These are phyloP conservation scores for Seminavis robusta DNA, from an alignment of 108 stramenopile genomes.

Conservation along the genomic window DNA sequence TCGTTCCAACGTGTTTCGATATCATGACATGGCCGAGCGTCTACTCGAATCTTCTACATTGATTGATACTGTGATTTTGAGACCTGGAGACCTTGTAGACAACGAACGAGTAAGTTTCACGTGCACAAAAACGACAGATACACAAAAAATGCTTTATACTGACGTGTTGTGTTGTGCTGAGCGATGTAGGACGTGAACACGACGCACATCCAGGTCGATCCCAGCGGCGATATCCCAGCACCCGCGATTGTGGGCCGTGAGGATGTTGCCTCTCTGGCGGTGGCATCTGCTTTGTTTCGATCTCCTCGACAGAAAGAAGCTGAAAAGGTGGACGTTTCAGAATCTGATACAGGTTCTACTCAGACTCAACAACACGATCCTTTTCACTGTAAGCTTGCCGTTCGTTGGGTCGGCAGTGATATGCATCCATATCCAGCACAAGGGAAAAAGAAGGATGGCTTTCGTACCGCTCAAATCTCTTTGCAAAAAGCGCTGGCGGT, in stretches of 20 bases:
- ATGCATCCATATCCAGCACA: conserved; percentile 39
- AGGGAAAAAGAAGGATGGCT: conserved; percentile 29
- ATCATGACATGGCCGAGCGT: conserved; percentile 64
- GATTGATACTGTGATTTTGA: conserved; percentile 60
- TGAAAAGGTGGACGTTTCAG: not conserved
- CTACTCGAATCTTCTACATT: conserved; percentile 41
- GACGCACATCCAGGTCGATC: conserved; percentile 53
- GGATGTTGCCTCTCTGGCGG: conserved; percentile 73
- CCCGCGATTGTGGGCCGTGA: conserved; percentile 58
- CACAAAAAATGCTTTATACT: too few relatives aligned
- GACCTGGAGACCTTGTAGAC: conserved; percentile 67
- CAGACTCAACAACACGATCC: not conserved
- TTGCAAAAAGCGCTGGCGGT: conserved; percentile 3
- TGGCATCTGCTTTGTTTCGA: conserved; percentile 45
- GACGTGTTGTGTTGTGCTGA: too few relatives aligned
- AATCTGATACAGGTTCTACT: not conserved
- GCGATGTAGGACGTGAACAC: conserved; percentile 54
- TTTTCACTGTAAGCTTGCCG: conserved; percentile 39
- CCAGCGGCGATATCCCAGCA: conserved; percentile 36
- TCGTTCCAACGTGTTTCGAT: conserved; percentile 51
- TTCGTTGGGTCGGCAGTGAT: conserved; percentile 39
- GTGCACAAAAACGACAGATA: too few relatives aligned
- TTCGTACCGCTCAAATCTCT: conserved; percentile 12
- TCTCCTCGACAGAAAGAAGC: conserved; percentile 2
- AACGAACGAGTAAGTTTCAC: too few relatives aligned